Evolutionary conservation across 441 rosid genomes (phyloP).

Genomic region (Euphorbia neoarborescens): DNA sequence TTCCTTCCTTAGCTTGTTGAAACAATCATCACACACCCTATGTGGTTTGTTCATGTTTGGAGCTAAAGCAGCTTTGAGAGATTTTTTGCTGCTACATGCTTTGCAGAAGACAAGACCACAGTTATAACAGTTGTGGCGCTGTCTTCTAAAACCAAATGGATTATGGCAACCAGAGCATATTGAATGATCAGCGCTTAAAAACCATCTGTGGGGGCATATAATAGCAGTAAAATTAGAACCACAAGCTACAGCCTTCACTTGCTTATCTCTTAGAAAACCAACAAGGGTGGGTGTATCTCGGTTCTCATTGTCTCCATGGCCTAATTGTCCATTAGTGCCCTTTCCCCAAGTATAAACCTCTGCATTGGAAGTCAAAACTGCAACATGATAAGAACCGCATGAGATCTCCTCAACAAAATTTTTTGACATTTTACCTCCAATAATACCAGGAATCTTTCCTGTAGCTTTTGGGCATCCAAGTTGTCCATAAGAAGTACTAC

Average conservation of each 20-base stretch:
- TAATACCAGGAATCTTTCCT: conserved; percentile 54
- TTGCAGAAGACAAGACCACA: conserved; percentile 46
- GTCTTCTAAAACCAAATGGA: conserved; percentile 74
- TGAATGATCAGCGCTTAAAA: conserved; percentile 60
- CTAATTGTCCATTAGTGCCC: conserved; percentile 71
- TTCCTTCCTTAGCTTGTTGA: conserved; percentile 45
- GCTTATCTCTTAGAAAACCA: conserved; percentile 62
- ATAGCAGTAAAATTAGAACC: conserved; percentile 69
- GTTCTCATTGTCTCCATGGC: conserved; percentile 68
- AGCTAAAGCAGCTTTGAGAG: conserved; percentile 68
- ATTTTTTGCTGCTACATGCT: conserved; percentile 61
- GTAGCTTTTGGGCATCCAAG: conserved; percentile 53
- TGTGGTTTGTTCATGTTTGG: conserved; percentile 65
- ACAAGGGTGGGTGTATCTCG: conserved; percentile 53
- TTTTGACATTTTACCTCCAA: conserved; percentile 49
- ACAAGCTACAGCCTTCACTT: conserved; percentile 60
- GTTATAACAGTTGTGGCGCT: conserved; percentile 49
- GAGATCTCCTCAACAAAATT: conserved; percentile 62
- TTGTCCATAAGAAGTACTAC: conserved; percentile 66
- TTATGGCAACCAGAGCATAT: conserved; percentile 67
- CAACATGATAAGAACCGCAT: conserved; percentile 80
- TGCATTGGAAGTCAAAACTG: conserved; percentile 55
- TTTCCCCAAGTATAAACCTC: conserved; percentile 89
- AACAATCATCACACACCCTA: conserved; percentile 77
- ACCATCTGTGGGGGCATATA: conserved; percentile 70